Evolutionary conservation across 768 basidiomycete genomes (phyloP).

Genomic region (Austroboletus eburneus): DNA sequence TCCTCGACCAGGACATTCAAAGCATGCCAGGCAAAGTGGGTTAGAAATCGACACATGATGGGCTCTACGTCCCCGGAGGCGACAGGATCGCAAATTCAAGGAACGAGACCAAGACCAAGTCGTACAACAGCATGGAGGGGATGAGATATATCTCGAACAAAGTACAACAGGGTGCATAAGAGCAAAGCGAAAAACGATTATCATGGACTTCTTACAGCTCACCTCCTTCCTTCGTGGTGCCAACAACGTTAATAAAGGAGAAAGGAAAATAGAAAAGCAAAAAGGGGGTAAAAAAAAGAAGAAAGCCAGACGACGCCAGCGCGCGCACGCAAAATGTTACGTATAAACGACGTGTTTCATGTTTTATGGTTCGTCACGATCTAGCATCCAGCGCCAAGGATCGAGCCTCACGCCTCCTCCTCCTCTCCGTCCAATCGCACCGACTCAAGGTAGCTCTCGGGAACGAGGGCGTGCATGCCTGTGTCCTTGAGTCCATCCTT

Average conservation of each 20-base stretch:
- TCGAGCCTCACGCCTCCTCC: conserved; percentile 7
- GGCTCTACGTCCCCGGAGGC: too few species aligned
- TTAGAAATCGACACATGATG: too few species aligned
- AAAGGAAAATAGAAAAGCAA: neutral
- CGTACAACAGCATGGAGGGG: too few species aligned
- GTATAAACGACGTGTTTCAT: too few species aligned
- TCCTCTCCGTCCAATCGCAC: conserved; percentile 36
- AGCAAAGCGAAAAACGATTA: conserved; percentile 2
- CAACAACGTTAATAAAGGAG: neutral
- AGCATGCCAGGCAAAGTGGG: too few species aligned
- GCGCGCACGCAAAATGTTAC: too few species aligned
- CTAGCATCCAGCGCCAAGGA: too few species aligned
- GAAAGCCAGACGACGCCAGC: too few species aligned
- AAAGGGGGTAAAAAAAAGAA: neutral
- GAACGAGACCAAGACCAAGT: too few species aligned
- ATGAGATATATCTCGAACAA: conserved; percentile 7
- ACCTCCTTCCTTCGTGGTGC: neutral
- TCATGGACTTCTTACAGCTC: neutral
- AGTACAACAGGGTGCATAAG: conserved; percentile 16
- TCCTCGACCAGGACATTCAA: too few species aligned
- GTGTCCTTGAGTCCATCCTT: conserved; percentile 35
- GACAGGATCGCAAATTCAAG: too few species aligned
- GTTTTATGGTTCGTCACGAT: too few species aligned
- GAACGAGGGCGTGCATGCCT: conserved; percentile 65
- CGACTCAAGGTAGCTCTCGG: conserved; percentile 71